Evolutionary conservation across 768 basidiomycete species (phyloP), one percentile per base, ranked within the genome.

Genomic region (Russula vinacea): DNA sequence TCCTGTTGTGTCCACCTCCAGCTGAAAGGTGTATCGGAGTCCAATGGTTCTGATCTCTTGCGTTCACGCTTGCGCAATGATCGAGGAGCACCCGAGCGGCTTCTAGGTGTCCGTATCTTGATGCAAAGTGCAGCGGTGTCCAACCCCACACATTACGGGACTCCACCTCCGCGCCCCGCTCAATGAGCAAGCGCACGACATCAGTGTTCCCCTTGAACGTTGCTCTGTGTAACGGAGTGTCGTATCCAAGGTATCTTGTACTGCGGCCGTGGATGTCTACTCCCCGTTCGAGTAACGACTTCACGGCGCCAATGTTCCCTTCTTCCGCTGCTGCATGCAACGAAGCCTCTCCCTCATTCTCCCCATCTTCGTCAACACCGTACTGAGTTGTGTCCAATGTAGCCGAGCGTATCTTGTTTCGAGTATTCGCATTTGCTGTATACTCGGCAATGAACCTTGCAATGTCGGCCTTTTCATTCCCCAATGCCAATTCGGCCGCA

Each of bases 1-100:
- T n/a, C 16, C 11, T 47, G 14, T 35, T 19, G 16, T 42, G 8
- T 16, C 55, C 62, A n/a, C n/a, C n/a, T n/a, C n/a, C n/a, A n/a
- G n/a, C n/a, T 13, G 62, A n/a, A n/a, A 58, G 33, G 33, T 52
- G 49, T 3, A 63, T 19, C 17, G 62, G 32, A 32, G 62, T 58
- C 50, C 40, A 42, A 7, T 26, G 19, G 7, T 63, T 17, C 29
- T n/a, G 19, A 3, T 26, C 24, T 32, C 33, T 51, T n/a, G 54
- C 55, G 22, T 57, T 57, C 47, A 58, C 50, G 44, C 52, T 29
- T 22, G 62, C 62, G 3, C 49, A 40, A 1, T 35, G 16, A n/a
- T 52, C 56, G 10, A 63, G 8, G 2, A 58, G 22, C 22, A 37
- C 32, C 9, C 24, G 49, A 8, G 13, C 29, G 37, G 42, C 26